phyloP scores from a whole-genome alignment of 257 asterid species.

The Verbena officinalis region DNA sequence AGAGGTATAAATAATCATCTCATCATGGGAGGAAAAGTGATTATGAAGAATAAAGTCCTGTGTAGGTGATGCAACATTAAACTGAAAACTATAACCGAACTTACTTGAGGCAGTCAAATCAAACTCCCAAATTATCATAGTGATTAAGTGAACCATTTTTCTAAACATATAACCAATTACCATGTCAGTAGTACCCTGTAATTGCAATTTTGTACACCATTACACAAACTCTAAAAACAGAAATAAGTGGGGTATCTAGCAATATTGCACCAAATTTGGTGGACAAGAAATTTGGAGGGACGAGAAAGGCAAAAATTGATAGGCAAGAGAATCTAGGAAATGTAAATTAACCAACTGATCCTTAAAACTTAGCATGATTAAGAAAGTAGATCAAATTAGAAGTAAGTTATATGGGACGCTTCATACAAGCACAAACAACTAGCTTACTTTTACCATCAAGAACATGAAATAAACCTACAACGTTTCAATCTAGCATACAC shows the following conservation, averaged over 20 bases:
- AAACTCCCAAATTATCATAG: too few species aligned
- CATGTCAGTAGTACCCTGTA: background rate
- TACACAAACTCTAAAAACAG: background rate
- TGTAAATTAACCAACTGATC: background rate
- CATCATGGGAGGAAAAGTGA: background rate
- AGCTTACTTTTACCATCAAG: background rate
- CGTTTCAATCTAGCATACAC: constrained; percentile 1
- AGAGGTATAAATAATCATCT: background rate
- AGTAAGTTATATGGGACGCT: too few species aligned
- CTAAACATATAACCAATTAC: background rate
- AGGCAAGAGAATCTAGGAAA: too few species aligned
- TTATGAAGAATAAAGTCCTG: background rate
- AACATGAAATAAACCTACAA: constrained; percentile 17
- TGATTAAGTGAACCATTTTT: background rate
- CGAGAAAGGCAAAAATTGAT: too few species aligned
- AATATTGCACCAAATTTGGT: background rate
- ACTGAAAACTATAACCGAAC: background rate
- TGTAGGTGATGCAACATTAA: background rate
- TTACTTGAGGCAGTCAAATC: too few species aligned
- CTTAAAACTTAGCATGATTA: too few species aligned
- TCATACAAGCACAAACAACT: background rate
- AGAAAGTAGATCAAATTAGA: too few species aligned
- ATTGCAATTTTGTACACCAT: background rate
- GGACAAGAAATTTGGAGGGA: too few species aligned
- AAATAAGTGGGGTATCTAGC: background rate